Evolutionary conservation across 2,329 filamentous ascomycete species (phyloP).

Genomic region (Blumeria hordei): DNA sequence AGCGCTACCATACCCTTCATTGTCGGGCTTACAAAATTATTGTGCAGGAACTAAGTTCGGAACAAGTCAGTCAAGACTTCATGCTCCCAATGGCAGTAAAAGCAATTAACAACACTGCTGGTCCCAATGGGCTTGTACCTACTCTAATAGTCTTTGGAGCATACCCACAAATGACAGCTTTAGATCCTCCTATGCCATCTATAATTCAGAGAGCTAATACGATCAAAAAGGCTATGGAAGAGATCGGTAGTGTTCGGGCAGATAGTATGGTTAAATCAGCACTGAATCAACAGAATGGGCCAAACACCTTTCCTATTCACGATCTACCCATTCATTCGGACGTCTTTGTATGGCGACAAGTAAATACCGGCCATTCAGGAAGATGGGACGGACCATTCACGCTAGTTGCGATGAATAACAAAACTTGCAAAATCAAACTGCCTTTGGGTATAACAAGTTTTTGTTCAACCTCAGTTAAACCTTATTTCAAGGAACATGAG

Average conservation of each 20-base stretch:
- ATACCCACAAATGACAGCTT: neutral
- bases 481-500: neutral
- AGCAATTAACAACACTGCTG: neutral
- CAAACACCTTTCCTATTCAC: slow-evolving; percentile 1
- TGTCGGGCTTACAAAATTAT: neutral
- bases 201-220: neutral
- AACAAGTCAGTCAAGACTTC: neutral
- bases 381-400: neutral
- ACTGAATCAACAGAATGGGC: neutral
- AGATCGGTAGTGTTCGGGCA: neutral
- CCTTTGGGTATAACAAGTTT: neutral
- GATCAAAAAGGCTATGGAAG: slow-evolving; percentile 2
- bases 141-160: neutral
- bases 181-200: neutral
- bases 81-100: neutral
- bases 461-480: neutral
- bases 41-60: neutral
- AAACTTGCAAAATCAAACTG: neutral
- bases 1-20: neutral
- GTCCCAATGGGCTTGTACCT: neutral
- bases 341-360: slow-evolving; percentile 2
- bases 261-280: neutral
- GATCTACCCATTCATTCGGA: too few relatives aligned
- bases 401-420: neutral
- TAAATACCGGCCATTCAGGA: neutral